These are phyloP conservation scores for Plasmopara muralis DNA, from an alignment of 352 stramenopile species.

Conservation along the genomic window DNA sequence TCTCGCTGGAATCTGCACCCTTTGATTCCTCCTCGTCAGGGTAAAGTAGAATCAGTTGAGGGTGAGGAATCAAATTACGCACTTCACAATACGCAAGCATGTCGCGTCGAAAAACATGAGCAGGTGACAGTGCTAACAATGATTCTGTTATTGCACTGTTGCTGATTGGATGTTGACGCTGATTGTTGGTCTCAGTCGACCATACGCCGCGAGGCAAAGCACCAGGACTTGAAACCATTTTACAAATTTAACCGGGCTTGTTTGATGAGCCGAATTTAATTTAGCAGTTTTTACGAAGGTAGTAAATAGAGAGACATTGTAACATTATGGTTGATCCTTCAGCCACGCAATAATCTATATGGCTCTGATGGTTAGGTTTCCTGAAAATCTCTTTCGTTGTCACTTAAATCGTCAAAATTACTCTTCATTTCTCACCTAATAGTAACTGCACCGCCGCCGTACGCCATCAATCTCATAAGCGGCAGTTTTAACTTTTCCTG, in stretches of 20 bases:
- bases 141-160: constrained; percentile 17
- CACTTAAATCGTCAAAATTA: no score
- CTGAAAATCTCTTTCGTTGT: no score
- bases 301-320: no score
- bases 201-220: not conserved
- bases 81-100: constrained; percentile 56
- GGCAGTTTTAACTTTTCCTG: no score
- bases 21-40: constrained; percentile 51
- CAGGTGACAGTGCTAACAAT: not conserved
- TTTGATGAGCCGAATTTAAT: no score
- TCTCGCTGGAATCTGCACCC: constrained; percentile 24
- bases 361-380: no score
- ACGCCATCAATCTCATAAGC: no score
- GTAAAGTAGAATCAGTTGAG: constrained; percentile 54
- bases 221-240: not conserved
- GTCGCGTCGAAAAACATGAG: constrained; percentile 47
- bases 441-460: no score
- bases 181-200: constrained; percentile 29
- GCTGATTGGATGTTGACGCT: constrained; percentile 14
- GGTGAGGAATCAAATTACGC: constrained; percentile 49
- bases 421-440: no score
- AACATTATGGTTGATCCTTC: no score
- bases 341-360: no score
- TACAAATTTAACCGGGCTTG: not conserved
- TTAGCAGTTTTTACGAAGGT: no score